A percentile compares a stretch with the other conserved stretches of the same genome.
These are phyloP conservation scores for Trichoderma sp. DNA, from an alignment of 2,329 filamentous ascomycete species.

Conservation along the genomic window DNA sequence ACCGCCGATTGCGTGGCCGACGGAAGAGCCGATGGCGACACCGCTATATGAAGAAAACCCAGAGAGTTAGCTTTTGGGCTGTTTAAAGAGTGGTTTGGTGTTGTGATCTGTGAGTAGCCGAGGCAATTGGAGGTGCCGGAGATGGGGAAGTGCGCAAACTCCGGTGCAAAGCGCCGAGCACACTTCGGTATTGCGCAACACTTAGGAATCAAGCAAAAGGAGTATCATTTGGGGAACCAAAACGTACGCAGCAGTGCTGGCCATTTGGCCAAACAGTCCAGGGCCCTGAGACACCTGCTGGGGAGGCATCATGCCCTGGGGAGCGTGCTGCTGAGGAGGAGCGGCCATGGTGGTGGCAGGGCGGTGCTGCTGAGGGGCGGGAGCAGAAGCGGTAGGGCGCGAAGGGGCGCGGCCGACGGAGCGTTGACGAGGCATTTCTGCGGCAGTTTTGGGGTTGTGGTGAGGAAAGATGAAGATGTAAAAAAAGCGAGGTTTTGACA, in stretches of 20 bases:
- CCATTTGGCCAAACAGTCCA: slow-evolving; percentile 95
- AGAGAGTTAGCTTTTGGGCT: background rate
- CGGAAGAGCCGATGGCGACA: slow-evolving; percentile 92
- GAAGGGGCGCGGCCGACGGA: slow-evolving; percentile 65
- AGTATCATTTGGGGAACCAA: background rate
- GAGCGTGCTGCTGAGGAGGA: slow-evolving; percentile 48
- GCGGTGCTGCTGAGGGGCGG: slow-evolving; percentile 63
- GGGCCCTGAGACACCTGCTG: slow-evolving; percentile 64
- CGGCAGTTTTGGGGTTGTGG: slow-evolving; percentile 31
- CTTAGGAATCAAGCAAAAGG: background rate
- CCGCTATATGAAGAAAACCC: slow-evolving; percentile 58
- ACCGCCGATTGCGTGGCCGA: slow-evolving; percentile 92
- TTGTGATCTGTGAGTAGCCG: background rate
- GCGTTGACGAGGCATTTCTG: slow-evolving; percentile 74
- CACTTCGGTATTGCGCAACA: background rate
- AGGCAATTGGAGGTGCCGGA: background rate
- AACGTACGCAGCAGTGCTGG: slow-evolving; percentile 93
- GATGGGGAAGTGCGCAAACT: background rate
- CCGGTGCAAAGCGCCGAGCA: background rate
- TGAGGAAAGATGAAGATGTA: slow-evolving; percentile 26
- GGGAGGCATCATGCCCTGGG: slow-evolving; percentile 50
- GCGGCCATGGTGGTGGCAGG: slow-evolving; percentile 70
- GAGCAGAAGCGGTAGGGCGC: slow-evolving; percentile 65
- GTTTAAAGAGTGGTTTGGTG: background rate
- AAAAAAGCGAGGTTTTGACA: slow-evolving; percentile 30